Evolutionary conservation across 2,329 filamentous ascomycete species (phyloP).

Genomic region (Canariomyces notabilis): DNA sequence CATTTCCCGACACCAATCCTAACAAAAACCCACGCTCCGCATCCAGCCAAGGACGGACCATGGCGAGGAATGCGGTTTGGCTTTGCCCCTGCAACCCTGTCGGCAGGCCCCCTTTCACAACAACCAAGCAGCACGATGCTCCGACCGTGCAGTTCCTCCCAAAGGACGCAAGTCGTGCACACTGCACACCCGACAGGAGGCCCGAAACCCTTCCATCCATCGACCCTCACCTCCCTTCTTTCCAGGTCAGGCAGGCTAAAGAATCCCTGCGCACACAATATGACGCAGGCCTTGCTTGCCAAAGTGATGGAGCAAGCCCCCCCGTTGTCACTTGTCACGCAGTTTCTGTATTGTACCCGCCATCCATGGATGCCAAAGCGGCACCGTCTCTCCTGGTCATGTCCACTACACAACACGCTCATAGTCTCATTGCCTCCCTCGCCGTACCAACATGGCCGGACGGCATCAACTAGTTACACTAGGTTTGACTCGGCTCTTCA

Average conservation of each 20-base stretch:
- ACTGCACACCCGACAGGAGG: too few species aligned
- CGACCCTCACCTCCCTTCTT: conserved; percentile 16
- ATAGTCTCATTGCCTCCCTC: conserved; percentile 25
- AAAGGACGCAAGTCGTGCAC: conserved; percentile 10
- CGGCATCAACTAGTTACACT: too few species aligned
- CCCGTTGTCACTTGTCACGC: conserved; percentile 30
- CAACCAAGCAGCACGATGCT: conserved; percentile 5
- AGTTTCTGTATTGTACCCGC: conserved; percentile 26
- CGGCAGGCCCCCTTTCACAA: conserved; percentile 5
- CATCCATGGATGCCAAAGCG: conserved; percentile 30
- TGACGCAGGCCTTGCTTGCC: conserved; percentile 31
- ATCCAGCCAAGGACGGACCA: conserved; percentile 20
- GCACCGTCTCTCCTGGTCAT: conserved; percentile 26
- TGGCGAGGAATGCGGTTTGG: conserved; percentile 16
- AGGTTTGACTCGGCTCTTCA: conserved; percentile 24
- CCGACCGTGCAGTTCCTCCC: conserved; percentile 22
- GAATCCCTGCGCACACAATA: conserved; percentile 29
- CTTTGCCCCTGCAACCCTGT: conserved; percentile 20
- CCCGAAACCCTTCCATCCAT: conserved; percentile 24
- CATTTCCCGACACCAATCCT: conserved; percentile 13
- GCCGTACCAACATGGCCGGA: conserved; percentile 32
- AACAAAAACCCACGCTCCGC: conserved; percentile 11
- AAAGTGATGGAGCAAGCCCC: conserved; percentile 29
- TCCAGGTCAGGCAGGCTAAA: conserved; percentile 23
- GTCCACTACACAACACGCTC: conserved; percentile 1